phyloP scores from a whole-genome alignment of 2,329 filamentous ascomycete species.

The Kalmusia sp. region DNA sequence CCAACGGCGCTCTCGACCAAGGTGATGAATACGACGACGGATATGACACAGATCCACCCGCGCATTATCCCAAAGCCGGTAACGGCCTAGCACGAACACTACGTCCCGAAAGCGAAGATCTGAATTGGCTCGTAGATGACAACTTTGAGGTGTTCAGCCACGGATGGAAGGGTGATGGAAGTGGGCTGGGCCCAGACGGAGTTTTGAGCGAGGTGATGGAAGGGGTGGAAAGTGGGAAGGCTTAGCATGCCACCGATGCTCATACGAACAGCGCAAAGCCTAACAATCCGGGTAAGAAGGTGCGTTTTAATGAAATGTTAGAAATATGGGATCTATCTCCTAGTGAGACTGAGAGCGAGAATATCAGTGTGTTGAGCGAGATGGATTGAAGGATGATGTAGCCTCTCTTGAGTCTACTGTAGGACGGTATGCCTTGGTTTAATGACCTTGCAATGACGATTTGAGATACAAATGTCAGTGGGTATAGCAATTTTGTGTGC shows the following conservation, averaged over 20 bases:
- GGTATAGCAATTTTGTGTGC: too few species aligned
- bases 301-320: not conserved
- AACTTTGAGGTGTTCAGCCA: slow-evolving; percentile 66
- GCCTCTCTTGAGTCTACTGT: too few species aligned
- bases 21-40: slow-evolving; percentile 56
- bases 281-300: not conserved
- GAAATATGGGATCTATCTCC: too few species aligned
- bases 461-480: too few species aligned
- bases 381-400: too few species aligned
- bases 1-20: not conserved
- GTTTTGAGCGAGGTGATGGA: slow-evolving; percentile 15
- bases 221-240: not conserved
- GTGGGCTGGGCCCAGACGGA: slow-evolving; percentile 38
- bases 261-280: not conserved
- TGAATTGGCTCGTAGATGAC: slow-evolving; percentile 69
- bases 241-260: slow-evolving; percentile 7
- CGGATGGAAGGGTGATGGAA: slow-evolving; percentile 44
- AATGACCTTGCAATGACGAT: too few species aligned
- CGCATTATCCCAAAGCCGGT: slow-evolving; percentile 68
- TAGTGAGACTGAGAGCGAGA: not conserved
- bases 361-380: slow-evolving; percentile 1
- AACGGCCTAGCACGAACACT: slow-evolving; percentile 64
- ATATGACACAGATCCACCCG: slow-evolving; percentile 60
- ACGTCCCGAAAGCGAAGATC: slow-evolving; percentile 63
- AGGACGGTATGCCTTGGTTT: too few species aligned